A percentile compares a stretch with the other conserved stretches of the same genome.
These are phyloP conservation scores for Coprinopsis marcescibilis DNA, from an alignment of 768 basidiomycete genomes.

Conservation along the genomic window DNA sequence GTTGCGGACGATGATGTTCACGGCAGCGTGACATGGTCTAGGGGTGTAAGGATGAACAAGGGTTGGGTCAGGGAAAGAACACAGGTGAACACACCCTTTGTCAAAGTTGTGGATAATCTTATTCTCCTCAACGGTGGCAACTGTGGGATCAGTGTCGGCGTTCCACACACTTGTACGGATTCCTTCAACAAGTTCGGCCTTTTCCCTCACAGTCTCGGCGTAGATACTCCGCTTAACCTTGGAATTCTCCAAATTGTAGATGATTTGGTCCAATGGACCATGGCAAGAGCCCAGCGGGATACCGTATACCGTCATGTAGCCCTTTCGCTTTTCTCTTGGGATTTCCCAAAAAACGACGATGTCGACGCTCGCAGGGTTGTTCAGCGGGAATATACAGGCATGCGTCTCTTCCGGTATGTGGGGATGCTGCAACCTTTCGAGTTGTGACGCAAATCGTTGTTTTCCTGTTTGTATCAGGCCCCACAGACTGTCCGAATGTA, in stretches of 20 bases:
- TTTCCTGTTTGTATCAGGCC: constrained; percentile 50
- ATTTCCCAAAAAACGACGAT: constrained; percentile 75
- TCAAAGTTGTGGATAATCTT: constrained; percentile 59
- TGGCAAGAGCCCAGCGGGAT: constrained; percentile 64
- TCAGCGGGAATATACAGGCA: constrained; percentile 70
- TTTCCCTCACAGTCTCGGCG: constrained; percentile 81
- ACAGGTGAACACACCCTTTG: constrained; percentile 46
- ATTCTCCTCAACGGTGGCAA: constrained; percentile 41
- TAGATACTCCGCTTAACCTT: constrained; percentile 84
- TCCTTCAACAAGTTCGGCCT: constrained; percentile 56
- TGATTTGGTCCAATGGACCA: constrained; percentile 54
- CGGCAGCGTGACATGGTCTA: constrained; percentile 51
- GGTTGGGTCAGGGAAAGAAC: not conserved
- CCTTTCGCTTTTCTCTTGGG: constrained; percentile 50
- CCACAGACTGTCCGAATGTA: constrained; percentile 25
- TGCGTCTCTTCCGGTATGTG: constrained; percentile 51
- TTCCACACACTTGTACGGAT: constrained; percentile 74
- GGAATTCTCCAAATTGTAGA: constrained; percentile 52
- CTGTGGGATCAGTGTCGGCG: constrained; percentile 68
- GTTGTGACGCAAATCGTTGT: constrained; percentile 30
- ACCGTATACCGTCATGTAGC: constrained; percentile 54
- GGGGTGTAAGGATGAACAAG: not conserved
- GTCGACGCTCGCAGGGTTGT: constrained; percentile 68
- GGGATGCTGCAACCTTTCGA: constrained; percentile 34
- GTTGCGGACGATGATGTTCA: constrained; percentile 61